Evolutionary conservation across 805 yeast genomes (phyloP), one percentile per base, ranked within the genome.

Genomic region (Metschnikowia gruessii): DNA sequence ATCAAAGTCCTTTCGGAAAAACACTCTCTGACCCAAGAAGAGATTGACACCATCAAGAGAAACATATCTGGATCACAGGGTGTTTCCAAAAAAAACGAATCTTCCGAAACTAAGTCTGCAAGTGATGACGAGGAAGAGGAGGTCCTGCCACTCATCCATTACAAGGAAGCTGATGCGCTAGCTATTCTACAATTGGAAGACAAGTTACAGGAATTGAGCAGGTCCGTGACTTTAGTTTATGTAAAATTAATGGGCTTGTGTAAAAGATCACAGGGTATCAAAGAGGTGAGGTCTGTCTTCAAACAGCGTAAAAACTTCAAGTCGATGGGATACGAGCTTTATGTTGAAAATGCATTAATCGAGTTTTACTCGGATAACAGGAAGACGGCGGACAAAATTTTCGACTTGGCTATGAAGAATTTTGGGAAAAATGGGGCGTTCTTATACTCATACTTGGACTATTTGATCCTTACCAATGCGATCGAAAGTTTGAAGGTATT

Each of bases 401-500:
- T 88, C 62, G 95, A 87, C 64, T 87, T 37, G 97, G 95, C 49
- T 7, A 69, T 87, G 69, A 87, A 81, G 60, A 60, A 68, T 37
- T 79, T 71, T 31, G 65, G 73, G 12, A 77, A 66, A 13, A 70
- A 81, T 51, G 84, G 85, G 4, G 78, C 74, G 19, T 91, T 82
- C 60, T 73, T 89, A 29, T 71, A 75, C 50, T 77, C 78, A 40
- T 92, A 92, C 62, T 69, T 92, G 55, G 79, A 83, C 50, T 91
- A 85, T 59, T 69, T 94, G 52, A 76, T 89, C 17, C 68, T 76
- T 49, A 72, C 78, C 22, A 85, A 84, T 59, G 86, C 83, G 56
- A 91, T 67, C 68, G 85, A 58, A 75, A 80, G 86, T 57, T 86
- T 90, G 15, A 83, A 92, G 55, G 87, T 89, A 8, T 73, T 89